Base-by-base conservation (phyloP, 1,284 basidiomycete species). In the Anthracocystis panici-leucophaei region DNA sequence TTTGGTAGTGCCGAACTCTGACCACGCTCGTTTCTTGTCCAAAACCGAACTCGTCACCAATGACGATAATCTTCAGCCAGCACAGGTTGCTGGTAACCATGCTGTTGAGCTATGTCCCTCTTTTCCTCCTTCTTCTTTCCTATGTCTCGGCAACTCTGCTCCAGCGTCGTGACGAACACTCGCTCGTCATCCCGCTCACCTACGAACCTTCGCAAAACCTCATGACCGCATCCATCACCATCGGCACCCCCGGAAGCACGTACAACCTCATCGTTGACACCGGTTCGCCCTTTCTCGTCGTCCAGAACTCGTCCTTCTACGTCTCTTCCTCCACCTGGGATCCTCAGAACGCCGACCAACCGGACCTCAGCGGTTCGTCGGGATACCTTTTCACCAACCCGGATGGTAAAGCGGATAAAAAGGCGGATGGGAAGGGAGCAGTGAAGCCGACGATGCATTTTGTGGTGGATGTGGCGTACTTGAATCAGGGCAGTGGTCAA, bases 201-300 rank as follows among this genome's bases (percentile, higher is more conserved):
- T 74, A 65, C 54, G 40, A 50, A 1, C 40, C 58, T 0, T 16
- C 14, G 0, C 54, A 65, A 9, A 27, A 40, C 16, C 62, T 74
- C 8, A 48, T 69, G 20, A 74, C 71, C 0, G 62, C 66, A 3
- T 29, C 58, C 11, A 29, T 74, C 3, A 41, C 51, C 5, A 64
- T 74, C 25, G 71, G 71, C 9, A n/a, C 35, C 1, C 33, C 45
- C 1, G 48, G 55, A 9, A 23, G 25, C 25, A 59, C 44, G 12
- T 75, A 75, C 63, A 59, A 63, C 16, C 57, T 66, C 5, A 35
- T 75, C 52, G 42, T 66, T 8, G 72, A 75, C 29, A 69, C 66
- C 0, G 72, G 72, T 0, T 75, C 72, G 3, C 66, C 72, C 16
- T 75, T 75, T 21, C 31, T 75, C 11, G 52, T 63, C 0, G 12